Evolutionary conservation across 2,329 filamentous ascomycete species (phyloP).

Genomic region (Colletotrichum australisinense): DNA sequence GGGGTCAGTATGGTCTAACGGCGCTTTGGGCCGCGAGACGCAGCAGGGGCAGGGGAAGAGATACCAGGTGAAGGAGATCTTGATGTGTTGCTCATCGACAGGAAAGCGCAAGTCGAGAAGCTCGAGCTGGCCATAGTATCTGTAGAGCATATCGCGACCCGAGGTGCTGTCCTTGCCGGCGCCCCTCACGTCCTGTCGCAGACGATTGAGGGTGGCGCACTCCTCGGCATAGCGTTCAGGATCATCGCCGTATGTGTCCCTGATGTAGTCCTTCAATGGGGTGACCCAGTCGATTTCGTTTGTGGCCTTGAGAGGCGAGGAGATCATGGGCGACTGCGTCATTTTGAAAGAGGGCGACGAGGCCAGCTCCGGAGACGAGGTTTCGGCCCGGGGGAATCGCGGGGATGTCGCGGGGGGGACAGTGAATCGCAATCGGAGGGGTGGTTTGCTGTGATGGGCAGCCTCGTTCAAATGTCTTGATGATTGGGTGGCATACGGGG

Average conservation of each 20-base stretch:
- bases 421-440: constrained; percentile 16
- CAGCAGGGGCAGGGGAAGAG: constrained; percentile 37
- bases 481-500: constrained; percentile 33
- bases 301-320: constrained; percentile 90
- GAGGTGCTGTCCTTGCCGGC: constrained; percentile 96
- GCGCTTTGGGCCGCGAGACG: neutral
- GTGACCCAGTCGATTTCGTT: constrained; percentile 98
- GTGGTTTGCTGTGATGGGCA: constrained; percentile 8
- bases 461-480: constrained; percentile 31
- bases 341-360: constrained; percentile 55
- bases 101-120: constrained; percentile 94
- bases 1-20: constrained; percentile 6
- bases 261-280: constrained; percentile 93
- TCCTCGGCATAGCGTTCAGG: constrained; percentile 96
- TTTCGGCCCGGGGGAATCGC: constrained; percentile 7
- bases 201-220: constrained; percentile 90
- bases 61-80: constrained; percentile 98
- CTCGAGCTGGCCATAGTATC: constrained; percentile 98
- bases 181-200: constrained; percentile 98
- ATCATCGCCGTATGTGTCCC: constrained; percentile 94
- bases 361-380: constrained; percentile 7
- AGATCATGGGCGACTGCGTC: constrained; percentile 94
- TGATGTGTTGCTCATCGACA: constrained; percentile 98
- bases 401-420: constrained; percentile 7
- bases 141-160: constrained; percentile 91